phyloP scores from a whole-genome alignment of 805 yeast genomes.

The Kazachstania psychrophila region DNA sequence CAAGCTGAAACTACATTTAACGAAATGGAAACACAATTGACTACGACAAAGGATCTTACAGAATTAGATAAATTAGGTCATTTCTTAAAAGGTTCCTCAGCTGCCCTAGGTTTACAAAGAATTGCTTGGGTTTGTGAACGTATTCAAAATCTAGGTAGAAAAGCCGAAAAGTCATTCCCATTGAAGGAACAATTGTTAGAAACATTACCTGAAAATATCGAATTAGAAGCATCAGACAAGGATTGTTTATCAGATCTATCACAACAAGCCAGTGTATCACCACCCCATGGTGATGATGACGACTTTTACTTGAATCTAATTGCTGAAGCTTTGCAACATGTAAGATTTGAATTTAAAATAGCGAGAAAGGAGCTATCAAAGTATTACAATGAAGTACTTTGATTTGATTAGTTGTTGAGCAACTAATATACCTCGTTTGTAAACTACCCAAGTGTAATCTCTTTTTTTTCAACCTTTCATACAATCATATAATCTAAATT shows the following conservation, averaged over 20 bases:
- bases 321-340: conserved; percentile 38
- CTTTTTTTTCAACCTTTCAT: no score
- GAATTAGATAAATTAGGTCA: conserved; percentile 76
- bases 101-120: conserved; percentile 77
- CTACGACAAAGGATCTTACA: conserved; percentile 37
- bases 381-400: conserved; percentile 34
- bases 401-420: not conserved
- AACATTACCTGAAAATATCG: conserved; percentile 8
- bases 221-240: conserved; percentile 9
- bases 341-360: conserved; percentile 38
- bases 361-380: conserved; percentile 39
- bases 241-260: conserved; percentile 2
- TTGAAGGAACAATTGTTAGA: conserved; percentile 7
- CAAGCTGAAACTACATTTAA: conserved; percentile 77
- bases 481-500: no score
- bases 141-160: conserved; percentile 77
- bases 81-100: conserved; percentile 90
- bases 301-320: conserved; percentile 36
- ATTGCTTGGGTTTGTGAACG: conserved; percentile 85
- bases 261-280: conserved; percentile 9
- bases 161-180: conserved; percentile 25
- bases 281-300: conserved; percentile 29
- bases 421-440: no score
- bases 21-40: conserved; percentile 46
- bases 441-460: no score